Conservation (phyloP, 805 yeast species). For the Kluyveromyces siamensis region DNA sequence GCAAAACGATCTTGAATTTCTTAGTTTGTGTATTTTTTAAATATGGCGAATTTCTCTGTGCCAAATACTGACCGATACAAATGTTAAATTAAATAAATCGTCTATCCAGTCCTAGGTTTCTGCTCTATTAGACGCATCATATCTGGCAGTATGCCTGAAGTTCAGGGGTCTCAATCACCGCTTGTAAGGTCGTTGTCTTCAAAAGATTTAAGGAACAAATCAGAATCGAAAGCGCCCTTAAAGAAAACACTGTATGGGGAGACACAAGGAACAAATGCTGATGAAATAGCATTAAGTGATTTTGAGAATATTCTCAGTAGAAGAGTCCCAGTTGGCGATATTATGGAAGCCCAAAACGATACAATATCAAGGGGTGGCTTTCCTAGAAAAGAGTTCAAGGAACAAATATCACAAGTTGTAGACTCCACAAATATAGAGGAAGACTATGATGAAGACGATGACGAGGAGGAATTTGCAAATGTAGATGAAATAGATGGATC, state of each 20-base stretch:
- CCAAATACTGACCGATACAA: too few species aligned
- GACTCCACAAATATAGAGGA: slow-evolving; percentile 3
- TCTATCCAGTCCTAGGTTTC: background rate
- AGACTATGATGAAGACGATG: slow-evolving; percentile 19
- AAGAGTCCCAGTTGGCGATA: slow-evolving; percentile 15
- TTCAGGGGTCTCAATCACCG: slow-evolving; percentile 5
- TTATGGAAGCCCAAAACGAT: slow-evolving; percentile 31
- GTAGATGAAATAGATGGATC: slow-evolving; percentile 32
- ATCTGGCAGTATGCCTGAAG: slow-evolving; percentile 5
- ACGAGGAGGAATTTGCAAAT: slow-evolving; percentile 25
- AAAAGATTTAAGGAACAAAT: slow-evolving; percentile 6
- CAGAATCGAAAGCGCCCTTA: background rate
- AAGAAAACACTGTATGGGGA: background rate
- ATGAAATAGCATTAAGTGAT: slow-evolving; percentile 16
- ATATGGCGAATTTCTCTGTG: too few species aligned
- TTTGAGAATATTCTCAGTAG: slow-evolving; percentile 17
- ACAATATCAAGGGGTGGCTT: background rate
- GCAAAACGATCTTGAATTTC: background rate
- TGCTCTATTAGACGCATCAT: background rate
- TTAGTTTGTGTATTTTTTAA: too few species aligned
- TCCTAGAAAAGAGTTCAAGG: background rate
- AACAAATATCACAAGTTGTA: background rate
- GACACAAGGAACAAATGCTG: background rate
- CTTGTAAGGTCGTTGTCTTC: slow-evolving; percentile 7
- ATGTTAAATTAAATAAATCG: too few species aligned